Conservation (phyloP, 1,139 yeast genomes). For the Casaregolazyma lundiana region DNA sequence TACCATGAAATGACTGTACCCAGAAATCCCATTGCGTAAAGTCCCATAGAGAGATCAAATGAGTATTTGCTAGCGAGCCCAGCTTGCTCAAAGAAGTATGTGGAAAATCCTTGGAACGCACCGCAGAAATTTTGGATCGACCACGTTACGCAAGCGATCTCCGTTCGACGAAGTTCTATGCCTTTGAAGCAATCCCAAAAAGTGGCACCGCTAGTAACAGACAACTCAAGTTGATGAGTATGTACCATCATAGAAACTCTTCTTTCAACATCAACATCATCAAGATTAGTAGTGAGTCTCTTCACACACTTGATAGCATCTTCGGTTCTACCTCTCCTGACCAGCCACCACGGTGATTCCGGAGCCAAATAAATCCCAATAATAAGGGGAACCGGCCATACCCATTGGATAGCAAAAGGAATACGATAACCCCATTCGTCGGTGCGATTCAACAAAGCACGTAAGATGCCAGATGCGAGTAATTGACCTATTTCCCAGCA, state of each 20-base stretch:
- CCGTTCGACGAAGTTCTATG: slow-evolving; percentile 47
- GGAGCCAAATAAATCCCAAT: slow-evolving; percentile 43
- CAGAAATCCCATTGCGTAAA: slow-evolving; percentile 39
- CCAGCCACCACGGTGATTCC: slow-evolving; percentile 55
- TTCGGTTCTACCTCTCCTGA: slow-evolving; percentile 42
- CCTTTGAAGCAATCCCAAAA: too few species aligned
- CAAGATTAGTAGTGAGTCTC: slow-evolving; percentile 23
- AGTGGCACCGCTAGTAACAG: too few species aligned
- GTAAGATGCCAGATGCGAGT: slow-evolving; percentile 39
- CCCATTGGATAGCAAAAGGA: slow-evolving; percentile 57
- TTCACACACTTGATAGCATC: slow-evolving; percentile 24
- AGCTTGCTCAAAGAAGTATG: slow-evolving; percentile 18
- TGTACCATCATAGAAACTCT: slow-evolving; percentile 19
- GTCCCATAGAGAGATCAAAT: slow-evolving; percentile 19
- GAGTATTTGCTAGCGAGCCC: slow-evolving; percentile 17
- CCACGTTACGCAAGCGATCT: slow-evolving; percentile 44
- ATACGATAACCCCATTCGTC: slow-evolving; percentile 37
- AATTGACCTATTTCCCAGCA: slow-evolving; percentile 45
- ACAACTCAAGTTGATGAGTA: too few species aligned
- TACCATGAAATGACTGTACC: slow-evolving; percentile 53
- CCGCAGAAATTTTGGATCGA: slow-evolving; percentile 48
- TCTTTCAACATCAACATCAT: slow-evolving; percentile 24
- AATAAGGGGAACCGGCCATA: slow-evolving; percentile 56
- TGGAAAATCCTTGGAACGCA: slow-evolving; percentile 36
- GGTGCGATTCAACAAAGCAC: slow-evolving; percentile 28